These are phyloP conservation scores for Talinum fruticosum DNA, from an alignment of 148 eudicot genomes.

Conservation along the genomic window DNA sequence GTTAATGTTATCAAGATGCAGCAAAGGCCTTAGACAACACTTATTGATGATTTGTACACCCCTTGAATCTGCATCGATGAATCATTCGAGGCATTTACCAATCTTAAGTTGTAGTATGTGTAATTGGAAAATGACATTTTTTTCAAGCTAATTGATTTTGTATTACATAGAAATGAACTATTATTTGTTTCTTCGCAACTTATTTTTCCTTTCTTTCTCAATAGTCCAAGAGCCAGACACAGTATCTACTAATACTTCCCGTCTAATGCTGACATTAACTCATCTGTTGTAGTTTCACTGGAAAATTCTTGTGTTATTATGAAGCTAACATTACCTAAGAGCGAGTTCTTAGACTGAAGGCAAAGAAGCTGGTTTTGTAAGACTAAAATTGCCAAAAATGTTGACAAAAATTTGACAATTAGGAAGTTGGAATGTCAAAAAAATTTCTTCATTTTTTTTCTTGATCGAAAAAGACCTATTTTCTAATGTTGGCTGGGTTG, in stretches of 20 bases:
- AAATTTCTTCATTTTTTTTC: too few species aligned
- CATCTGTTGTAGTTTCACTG: too few species aligned
- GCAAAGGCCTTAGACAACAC: neutral
- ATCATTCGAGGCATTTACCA: neutral
- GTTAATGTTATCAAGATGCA: neutral
- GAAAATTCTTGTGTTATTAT: too few species aligned
- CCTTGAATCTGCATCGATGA: neutral
- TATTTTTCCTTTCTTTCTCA: neutral
- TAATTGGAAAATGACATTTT: neutral
- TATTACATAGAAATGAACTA: neutral
- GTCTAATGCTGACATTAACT: neutral
- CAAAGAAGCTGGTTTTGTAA: too few species aligned
- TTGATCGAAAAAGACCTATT: too few species aligned
- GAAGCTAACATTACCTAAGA: too few species aligned
- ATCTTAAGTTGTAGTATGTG: neutral
- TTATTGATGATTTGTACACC: neutral
- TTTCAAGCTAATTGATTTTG: neutral
- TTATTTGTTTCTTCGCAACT: neutral
- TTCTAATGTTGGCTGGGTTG: too few species aligned
- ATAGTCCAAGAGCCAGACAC: neutral
- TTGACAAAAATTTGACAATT: too few species aligned
- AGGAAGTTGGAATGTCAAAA: too few species aligned
- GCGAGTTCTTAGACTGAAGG: too few species aligned
- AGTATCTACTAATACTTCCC: too few species aligned
- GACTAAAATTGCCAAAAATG: too few species aligned